These are phyloP conservation scores for Solanum hybrid DNA, from an alignment of 305 asterid species.

Conservation along the genomic window DNA sequence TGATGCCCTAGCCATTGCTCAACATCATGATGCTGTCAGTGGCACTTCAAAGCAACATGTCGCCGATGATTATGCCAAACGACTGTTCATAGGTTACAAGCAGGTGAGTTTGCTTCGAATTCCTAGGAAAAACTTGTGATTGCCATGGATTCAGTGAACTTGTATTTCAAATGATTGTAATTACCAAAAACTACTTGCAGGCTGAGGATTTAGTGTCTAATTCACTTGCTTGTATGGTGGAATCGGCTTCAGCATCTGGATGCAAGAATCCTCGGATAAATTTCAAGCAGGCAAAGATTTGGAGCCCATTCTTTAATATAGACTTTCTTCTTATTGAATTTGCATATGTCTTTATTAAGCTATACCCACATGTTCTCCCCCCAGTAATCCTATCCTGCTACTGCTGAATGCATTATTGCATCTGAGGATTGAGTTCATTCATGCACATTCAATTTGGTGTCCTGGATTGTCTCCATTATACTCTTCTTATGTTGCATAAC, in stretches of 20 bases:
- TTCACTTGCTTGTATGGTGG: slow-evolving; percentile 69
- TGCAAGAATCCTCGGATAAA: slow-evolving; percentile 38
- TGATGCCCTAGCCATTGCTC: slow-evolving; percentile 71
- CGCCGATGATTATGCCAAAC: slow-evolving; percentile 72
- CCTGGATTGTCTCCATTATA: neutral
- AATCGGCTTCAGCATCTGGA: slow-evolving; percentile 39
- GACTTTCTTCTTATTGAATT: neutral
- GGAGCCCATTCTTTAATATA: neutral
- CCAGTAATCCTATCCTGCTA: neutral
- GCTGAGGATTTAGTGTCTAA: slow-evolving; percentile 66
- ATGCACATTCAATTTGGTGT: neutral
- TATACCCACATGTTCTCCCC: neutral
- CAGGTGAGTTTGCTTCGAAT: slow-evolving; percentile 35
- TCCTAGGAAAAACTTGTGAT: neutral
- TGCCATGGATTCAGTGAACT: neutral
- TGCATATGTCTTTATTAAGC: neutral
- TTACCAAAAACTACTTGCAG: slow-evolving; percentile 34
- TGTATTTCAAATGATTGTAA: slow-evolving; percentile 1
- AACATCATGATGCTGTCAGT: slow-evolving; percentile 87
- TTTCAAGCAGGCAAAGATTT: slow-evolving; percentile 54
- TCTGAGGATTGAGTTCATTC: neutral
- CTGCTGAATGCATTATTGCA: neutral
- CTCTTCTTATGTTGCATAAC: neutral
- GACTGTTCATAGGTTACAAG: slow-evolving; percentile 69
- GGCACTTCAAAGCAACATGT: slow-evolving; percentile 83